Conservation (phyloP, 2,329 filamentous ascomycete species). For the Rutstroemia sp. region DNA sequence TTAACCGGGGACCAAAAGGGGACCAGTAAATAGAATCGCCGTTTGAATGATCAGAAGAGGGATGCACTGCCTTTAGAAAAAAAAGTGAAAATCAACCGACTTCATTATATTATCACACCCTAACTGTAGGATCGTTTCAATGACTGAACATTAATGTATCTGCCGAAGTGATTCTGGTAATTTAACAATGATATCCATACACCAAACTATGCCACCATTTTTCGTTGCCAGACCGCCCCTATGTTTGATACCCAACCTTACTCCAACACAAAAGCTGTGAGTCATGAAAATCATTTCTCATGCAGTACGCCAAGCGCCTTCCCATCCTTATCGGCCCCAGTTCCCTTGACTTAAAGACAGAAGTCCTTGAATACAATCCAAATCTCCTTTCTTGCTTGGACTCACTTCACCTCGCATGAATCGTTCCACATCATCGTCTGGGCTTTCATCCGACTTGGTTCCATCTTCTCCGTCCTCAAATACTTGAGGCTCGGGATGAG, state of each 20-base stretch:
- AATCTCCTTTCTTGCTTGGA: conserved; percentile 68
- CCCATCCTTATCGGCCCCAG: conserved; percentile 48
- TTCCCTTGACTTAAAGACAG: conserved; percentile 87
- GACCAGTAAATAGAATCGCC: too few relatives aligned
- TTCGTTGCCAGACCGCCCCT: background rate
- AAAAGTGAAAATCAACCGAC: too few relatives aligned
- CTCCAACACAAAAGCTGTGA: conserved; percentile 2
- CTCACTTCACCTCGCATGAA: conserved; percentile 65
- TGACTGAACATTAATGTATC: conserved; percentile 4
- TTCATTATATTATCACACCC: background rate
- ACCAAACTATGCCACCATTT: background rate
- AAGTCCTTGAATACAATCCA: conserved; percentile 85
- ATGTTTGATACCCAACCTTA: conserved; percentile 2
- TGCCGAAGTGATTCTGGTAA: background rate
- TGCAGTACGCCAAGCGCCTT: background rate
- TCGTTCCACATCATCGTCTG: conserved; percentile 57
- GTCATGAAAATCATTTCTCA: conserved; percentile 7
- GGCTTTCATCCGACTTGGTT: conserved; percentile 4
- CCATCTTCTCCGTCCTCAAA: conserved; percentile 42
- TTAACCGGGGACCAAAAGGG: too few relatives aligned
- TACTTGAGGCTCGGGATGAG: conserved; percentile 36
- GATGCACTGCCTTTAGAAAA: too few relatives aligned
- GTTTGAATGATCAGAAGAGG: too few relatives aligned
- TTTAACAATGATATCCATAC: background rate
- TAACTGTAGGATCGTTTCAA: background rate